Conservation (phyloP, 2,329 filamentous ascomycete genomes). For the Penicillium sp. region DNA sequence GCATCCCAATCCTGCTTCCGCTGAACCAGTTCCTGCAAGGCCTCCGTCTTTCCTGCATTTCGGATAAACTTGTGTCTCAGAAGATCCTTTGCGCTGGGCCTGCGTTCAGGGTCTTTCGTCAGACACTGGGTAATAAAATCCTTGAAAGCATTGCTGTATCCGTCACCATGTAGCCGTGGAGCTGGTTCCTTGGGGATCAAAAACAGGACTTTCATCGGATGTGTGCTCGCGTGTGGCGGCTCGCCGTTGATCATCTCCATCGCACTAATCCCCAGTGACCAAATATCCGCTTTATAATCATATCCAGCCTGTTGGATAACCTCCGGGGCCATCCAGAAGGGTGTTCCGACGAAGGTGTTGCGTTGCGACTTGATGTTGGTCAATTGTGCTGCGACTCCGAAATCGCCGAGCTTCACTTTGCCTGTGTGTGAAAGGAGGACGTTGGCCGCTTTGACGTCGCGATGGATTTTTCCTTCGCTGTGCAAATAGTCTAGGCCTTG, state of each 20-base stretch:
- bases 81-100: conserved; percentile 84
- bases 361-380: conserved; percentile 97
- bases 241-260: conserved; percentile 89
- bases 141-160: conserved; percentile 88
- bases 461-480: conserved; percentile 90
- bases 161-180: conserved; percentile 77
- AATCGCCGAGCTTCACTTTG: conserved; percentile 95
- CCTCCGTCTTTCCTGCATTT: conserved; percentile 84
- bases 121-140: conserved; percentile 91
- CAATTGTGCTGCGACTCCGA: conserved; percentile 93
- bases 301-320: conserved; percentile 86
- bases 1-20: conserved; percentile 83
- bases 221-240: conserved; percentile 81
- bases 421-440: conserved; percentile 88
- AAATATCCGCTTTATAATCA: conserved; percentile 91
- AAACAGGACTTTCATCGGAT: conserved; percentile 93
- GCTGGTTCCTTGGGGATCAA: conserved; percentile 87
- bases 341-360: conserved; percentile 96
- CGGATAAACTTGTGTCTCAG: conserved; percentile 88
- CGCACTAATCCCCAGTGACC: conserved; percentile 89
- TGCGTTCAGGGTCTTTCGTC: conserved; percentile 84
- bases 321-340: conserved; percentile 96
- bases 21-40: conserved; percentile 81
- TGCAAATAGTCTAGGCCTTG: conserved; percentile 92
- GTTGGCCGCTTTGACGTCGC: conserved; percentile 96